Percentiles rank a stretch among this genome's conserved stretches.
Evolutionary conservation across 1,284 basidiomycete genomes (phyloP).

Genomic region (Ceratobasidium papillatum): DNA sequence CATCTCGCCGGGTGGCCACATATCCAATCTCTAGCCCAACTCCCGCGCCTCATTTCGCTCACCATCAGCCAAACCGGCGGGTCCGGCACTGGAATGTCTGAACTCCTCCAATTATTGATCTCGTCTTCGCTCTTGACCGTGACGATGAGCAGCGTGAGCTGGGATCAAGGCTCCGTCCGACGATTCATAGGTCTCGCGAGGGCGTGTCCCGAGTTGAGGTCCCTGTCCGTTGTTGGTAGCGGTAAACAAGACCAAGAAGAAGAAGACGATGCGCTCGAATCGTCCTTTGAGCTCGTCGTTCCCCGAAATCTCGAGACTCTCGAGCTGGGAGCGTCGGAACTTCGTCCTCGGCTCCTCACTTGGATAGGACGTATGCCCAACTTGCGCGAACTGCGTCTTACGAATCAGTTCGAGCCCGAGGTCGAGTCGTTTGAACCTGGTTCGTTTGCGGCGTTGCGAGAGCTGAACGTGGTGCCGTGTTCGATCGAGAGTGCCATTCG

Average conservation of each 20-base stretch:
- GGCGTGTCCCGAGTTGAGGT: background rate
- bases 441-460: background rate
- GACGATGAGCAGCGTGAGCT: background rate
- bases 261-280: background rate
- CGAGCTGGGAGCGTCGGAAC: background rate
- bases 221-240: background rate
- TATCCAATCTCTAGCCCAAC: background rate
- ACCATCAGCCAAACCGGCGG: background rate
- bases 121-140: background rate
- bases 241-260: background rate
- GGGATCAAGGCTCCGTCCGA: background rate
- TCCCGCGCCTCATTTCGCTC: background rate
- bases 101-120: background rate
- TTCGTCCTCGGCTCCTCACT: background rate
- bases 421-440: background rate
- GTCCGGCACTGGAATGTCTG: background rate
- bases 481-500: background rate
- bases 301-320: background rate
- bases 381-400: background rate
- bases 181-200: background rate
- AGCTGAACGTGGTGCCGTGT: background rate
- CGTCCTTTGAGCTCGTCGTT: background rate
- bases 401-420: background rate
- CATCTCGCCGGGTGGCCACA: background rate
- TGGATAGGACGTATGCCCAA: background rate